Evolutionary conservation across 257 asterid species (phyloP), one percentile per base, ranked within the genome.

Genomic region (Gardenia jasminoides): DNA sequence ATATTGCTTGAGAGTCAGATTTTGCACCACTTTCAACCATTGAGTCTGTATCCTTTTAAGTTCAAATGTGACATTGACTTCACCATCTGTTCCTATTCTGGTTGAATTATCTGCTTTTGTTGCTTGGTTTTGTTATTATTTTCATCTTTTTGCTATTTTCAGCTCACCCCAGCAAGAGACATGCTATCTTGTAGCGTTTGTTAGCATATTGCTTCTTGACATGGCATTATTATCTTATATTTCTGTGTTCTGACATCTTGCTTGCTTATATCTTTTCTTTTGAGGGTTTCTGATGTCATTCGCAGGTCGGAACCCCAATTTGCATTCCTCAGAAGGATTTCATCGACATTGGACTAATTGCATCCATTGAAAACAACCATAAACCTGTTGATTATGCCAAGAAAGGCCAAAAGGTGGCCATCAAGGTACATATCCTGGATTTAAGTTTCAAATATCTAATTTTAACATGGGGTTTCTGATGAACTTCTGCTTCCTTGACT

Each of bases 331-430:
- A 86, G 67, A 87, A 56, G 83, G 98, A 93, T 0, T 96, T 92
- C 82, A 88, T 91, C 69, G 98, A 92, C 48, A 92, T 93, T 86
- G 98, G 99, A 22, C 92, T 92, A 72, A 86, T 96, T 81, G 91
- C 97, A 54, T 96, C 99, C 15, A 87, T 96, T 82, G 97, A 93
- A 88, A 96, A 91, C 84, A 92, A 96, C 85, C 97, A 93, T 64
- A 92, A 83, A 85, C 90, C 98, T 31, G 97, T 90, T 83, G 97
- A 92, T 84, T 90, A 67, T 86, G 98, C 98, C 75, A 93, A 89
- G 87, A 96, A 92, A 86, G 97, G 99, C 71, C 96, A 90, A 80
- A 87, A 84, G 84, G 97, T 96, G 77, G 97, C 99, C 82, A 89
- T 96, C 77, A 96, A 96, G 99, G 99, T 96, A 91, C 62, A 87